Conservation (phyloP, 441 rosid genomes). For the Erodium chrysanthum region DNA sequence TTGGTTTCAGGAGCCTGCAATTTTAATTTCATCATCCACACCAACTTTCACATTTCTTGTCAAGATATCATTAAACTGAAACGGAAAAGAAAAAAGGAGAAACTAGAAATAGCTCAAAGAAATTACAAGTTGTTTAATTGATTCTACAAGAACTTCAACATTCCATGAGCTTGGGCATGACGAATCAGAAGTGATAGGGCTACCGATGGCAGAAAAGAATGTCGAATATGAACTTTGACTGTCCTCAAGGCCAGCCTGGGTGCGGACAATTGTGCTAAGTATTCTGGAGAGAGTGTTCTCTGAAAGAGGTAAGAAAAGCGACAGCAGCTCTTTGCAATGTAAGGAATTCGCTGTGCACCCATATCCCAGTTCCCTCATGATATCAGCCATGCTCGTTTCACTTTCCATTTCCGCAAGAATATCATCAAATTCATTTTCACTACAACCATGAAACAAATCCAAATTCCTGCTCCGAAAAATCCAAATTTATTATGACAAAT, state of each 20-base stretch:
- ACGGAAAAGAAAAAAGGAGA: not conserved
- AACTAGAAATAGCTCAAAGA: not conserved
- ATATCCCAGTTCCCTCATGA: constrained; percentile 81
- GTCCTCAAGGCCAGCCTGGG: constrained; percentile 60
- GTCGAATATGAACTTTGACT: constrained; percentile 55
- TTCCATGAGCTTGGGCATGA: constrained; percentile 63
- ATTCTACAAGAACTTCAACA: constrained; percentile 57
- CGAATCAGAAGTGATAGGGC: constrained; percentile 41
- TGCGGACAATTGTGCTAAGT: constrained; percentile 50
- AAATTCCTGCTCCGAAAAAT: constrained; percentile 33
- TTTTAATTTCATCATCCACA: constrained; percentile 10
- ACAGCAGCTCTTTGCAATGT: constrained; percentile 70
- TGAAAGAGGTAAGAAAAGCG: constrained; percentile 55
- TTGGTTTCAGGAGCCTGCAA: constrained; percentile 75
- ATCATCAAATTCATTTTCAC: constrained; percentile 64
- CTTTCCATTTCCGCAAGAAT: constrained; percentile 78
- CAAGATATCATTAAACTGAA: constrained; percentile 1
- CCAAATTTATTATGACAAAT: constrained; percentile 3
- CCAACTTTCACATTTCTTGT: constrained; percentile 8
- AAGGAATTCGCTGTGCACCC: constrained; percentile 67
- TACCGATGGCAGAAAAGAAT: constrained; percentile 64
- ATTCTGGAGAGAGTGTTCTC: constrained; percentile 65
- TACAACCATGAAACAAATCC: constrained; percentile 36
- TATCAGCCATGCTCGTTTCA: constrained; percentile 66
- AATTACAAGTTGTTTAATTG: constrained; percentile 76